These are phyloP conservation scores for Thraustochytrium striatum DNA, from an alignment of 352 stramenopile genomes.

Conservation along the genomic window DNA sequence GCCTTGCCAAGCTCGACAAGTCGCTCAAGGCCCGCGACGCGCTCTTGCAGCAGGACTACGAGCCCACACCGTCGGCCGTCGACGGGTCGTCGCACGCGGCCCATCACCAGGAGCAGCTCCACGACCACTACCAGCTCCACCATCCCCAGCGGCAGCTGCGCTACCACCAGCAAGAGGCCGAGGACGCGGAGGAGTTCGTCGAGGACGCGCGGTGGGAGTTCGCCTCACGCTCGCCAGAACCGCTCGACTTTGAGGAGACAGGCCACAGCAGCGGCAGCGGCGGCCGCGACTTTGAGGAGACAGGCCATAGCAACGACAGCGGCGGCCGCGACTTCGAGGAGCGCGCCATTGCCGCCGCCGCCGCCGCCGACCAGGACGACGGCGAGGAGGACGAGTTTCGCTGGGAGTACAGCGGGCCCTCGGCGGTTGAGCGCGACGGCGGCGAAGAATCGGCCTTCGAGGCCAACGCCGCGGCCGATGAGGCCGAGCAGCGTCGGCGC, in stretches of 20 bases:
- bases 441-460: too few species aligned
- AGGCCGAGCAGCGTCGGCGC: too few species aligned
- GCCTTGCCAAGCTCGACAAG: conserved; percentile 16
- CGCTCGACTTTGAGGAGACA: background rate
- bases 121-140: background rate
- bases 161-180: background rate
- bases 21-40: conserved; percentile 17
- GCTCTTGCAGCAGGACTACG: background rate
- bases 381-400: background rate
- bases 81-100: background rate
- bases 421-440: too few species aligned
- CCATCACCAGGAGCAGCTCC: background rate
- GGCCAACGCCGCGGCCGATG: too few species aligned
- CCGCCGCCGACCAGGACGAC: background rate
- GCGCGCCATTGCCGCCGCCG: background rate
- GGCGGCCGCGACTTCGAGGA: background rate
- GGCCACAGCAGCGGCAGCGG: background rate
- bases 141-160: background rate
- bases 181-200: background rate
- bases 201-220: background rate
- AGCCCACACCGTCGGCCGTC: background rate
- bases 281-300: background rate
- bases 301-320: background rate
- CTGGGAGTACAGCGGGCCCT: too few species aligned
- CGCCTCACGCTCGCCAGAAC: too few species aligned